These are phyloP conservation scores for Saccharomycopsis sp. DNA, from an alignment of 805 yeast genomes.

Conservation along the genomic window DNA sequence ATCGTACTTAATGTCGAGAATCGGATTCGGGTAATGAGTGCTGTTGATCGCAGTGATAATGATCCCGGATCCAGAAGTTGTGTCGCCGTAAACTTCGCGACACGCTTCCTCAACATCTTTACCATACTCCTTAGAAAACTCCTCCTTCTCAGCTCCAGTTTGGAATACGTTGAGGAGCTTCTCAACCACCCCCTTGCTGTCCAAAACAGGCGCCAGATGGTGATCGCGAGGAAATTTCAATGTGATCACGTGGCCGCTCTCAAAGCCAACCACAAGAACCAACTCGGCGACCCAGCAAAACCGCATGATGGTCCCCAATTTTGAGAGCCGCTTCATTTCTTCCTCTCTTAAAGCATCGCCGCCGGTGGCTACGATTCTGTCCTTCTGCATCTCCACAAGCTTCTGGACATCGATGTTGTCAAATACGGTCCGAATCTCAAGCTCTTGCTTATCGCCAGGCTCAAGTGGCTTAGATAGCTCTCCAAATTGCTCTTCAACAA, in stretches of 20 bases:
- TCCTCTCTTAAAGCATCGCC: too few relatives aligned
- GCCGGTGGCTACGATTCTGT: too few relatives aligned
- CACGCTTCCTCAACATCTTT: constrained; percentile 23
- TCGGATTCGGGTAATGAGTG: constrained; percentile 49
- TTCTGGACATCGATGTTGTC: constrained; percentile 29
- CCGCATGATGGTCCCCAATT: constrained; percentile 65
- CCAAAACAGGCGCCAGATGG: too few relatives aligned
- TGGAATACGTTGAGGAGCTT: too few relatives aligned
- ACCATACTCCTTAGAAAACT: constrained; percentile 29
- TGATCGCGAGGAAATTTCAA: constrained; percentile 28
- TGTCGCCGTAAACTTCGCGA: constrained; percentile 17
- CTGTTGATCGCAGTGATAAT: constrained; percentile 26
- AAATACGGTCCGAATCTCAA: too few relatives aligned
- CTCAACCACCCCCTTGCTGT: too few relatives aligned
- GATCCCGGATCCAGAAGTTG: constrained; percentile 11
- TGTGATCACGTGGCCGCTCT: constrained; percentile 55
- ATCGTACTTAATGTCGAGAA: constrained; percentile 38
- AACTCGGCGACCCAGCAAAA: constrained; percentile 33
- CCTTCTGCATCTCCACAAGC: constrained; percentile 20
- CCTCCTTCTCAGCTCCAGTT: too few relatives aligned
- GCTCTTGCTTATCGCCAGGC: too few relatives aligned
- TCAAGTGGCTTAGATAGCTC: too few relatives aligned
- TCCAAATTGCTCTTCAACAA: too few relatives aligned
- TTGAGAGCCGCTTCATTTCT: constrained; percentile 23
- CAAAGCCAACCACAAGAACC: constrained; percentile 53